These are phyloP conservation scores for Volutella citrinella DNA, from an alignment of 2,329 filamentous ascomycete species.

Conservation along the genomic window DNA sequence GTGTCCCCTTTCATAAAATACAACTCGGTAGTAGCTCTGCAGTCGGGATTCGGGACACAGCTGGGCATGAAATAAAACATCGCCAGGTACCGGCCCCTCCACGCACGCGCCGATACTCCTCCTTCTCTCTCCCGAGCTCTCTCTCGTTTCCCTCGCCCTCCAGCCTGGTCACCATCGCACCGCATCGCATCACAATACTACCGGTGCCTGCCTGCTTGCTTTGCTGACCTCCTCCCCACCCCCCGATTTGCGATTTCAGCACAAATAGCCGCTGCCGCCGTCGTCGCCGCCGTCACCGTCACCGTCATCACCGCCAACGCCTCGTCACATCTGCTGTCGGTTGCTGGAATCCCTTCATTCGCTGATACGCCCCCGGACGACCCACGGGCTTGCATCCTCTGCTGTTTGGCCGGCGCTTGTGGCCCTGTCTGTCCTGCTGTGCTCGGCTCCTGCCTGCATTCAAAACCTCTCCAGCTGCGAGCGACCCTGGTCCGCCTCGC, in stretches of 20 bases:
- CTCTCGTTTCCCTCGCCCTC: conserved; percentile 2
- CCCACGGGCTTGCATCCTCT: conserved; percentile 26
- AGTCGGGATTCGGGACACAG: no score
- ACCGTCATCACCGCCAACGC: no score
- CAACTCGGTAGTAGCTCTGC: no score
- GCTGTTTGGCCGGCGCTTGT: conserved; percentile 24
- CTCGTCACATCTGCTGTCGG: conserved; percentile 26
- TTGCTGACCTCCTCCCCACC: no score
- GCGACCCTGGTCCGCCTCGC: no score
- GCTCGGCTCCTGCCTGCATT: conserved; percentile 13
- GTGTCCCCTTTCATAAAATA: conserved; percentile 31
- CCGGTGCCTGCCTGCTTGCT: neutral
- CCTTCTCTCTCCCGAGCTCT: conserved; percentile 1
- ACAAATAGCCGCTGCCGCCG: conserved; percentile 16
- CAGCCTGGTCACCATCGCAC: no score
- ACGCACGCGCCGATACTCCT: conserved; percentile 14
- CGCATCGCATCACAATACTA: no score
- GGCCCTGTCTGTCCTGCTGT: conserved; percentile 13
- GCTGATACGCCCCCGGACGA: conserved; percentile 20
- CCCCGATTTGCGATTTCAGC: no score
- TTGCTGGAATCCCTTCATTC: conserved; percentile 26
- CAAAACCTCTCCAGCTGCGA: no score
- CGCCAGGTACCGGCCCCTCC: conserved; percentile 26
- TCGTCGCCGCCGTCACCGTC: conserved; percentile 16
- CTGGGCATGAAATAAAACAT: conserved; percentile 28